phyloP scores from a whole-genome alignment of 106 monocot species.

The Xerophyta viscosa region DNA sequence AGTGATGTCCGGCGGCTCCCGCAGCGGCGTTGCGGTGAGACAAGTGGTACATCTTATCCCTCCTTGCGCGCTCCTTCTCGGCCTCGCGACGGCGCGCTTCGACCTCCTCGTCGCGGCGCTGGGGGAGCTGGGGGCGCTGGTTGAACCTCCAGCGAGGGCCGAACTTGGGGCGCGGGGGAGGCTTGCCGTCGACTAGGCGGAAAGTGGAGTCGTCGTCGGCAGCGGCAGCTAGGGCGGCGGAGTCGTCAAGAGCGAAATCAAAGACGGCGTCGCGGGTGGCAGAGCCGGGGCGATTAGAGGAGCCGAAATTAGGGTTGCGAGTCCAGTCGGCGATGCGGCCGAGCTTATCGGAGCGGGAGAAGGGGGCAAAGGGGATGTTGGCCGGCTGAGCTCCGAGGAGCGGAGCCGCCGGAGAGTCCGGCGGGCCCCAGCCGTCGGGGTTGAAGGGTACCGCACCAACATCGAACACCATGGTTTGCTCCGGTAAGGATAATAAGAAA shows the following conservation, averaged over 20 bases:
- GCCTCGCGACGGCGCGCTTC: conserved; percentile 71
- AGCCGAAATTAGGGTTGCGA: conserved; percentile 33
- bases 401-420: conserved; percentile 40
- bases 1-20: background rate
- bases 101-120: conserved; percentile 94
- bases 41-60: conserved; percentile 57
- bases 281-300: background rate
- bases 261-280: conserved; percentile 37
- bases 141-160: conserved; percentile 93
- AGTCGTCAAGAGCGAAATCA: conserved; percentile 45
- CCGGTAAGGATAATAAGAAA: no score
- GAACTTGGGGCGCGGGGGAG: conserved; percentile 84
- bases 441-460: conserved; percentile 80
- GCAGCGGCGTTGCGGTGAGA: conserved; percentile 7
- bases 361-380: conserved; percentile 82
- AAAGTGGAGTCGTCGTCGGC: conserved; percentile 67
- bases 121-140: conserved; percentile 77
- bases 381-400: conserved; percentile 20
- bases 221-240: conserved; percentile 42
- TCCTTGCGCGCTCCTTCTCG: conserved; percentile 81
- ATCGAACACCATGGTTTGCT: conserved; percentile 63
- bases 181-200: conserved; percentile 90
- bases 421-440: conserved; percentile 97
- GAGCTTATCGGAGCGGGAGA: conserved; percentile 94
- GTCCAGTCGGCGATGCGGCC: conserved; percentile 98